Evolutionary conservation across 306 rosid species (phyloP), one percentile per base, ranked within the genome.

Genomic region (Datisca glomerata): DNA sequence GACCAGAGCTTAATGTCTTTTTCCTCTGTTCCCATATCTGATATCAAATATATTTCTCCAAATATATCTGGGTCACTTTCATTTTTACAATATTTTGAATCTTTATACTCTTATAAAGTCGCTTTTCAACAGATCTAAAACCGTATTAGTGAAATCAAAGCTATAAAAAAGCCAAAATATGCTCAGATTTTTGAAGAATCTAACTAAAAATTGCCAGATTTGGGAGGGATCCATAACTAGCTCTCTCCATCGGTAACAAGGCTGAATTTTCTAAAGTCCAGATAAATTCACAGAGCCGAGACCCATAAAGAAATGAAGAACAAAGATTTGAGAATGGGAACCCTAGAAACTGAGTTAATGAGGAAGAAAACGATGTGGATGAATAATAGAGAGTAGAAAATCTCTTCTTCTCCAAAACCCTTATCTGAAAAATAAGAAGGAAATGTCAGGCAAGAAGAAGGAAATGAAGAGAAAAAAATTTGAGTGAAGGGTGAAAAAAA

Each of bases 1-100:
- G 71, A 91, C 98, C 98, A 91, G 17, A 91, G 72, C 64, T 75
- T 91, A 59, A 85, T 85, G 86, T 91, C 84, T 73, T 61, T 64
- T 78, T 84, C 42, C 98, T 59, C 27, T 70, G 64, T 12, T 59
- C 50, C 98, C 98, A 91, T 0, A 49, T 60, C 55, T 69, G 77
- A 41, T 75, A 89, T 81, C 91, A 83, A 20, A 65, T 49, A 13
- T 68, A 18, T 55, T 76, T 82, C 49, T 79, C 94, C 1, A 72
- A 41, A 21, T 79, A 87, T 50, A 66, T 73, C 56, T 56, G 70
- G 56, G 34, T 22, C 24, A 23, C 63, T 48, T 80, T 89, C 97
- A 89, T 83, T 44, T 38, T 64, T 40, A 15, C 17, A 23, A 43
- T 21, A 43, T 12, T 15, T 36, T 36, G 4, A 15, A 36, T 4